Evolutionary conservation across 1,284 basidiomycete species (phyloP), one percentile per base, ranked within the genome.

Genomic region (Austroboletus niveus): DNA sequence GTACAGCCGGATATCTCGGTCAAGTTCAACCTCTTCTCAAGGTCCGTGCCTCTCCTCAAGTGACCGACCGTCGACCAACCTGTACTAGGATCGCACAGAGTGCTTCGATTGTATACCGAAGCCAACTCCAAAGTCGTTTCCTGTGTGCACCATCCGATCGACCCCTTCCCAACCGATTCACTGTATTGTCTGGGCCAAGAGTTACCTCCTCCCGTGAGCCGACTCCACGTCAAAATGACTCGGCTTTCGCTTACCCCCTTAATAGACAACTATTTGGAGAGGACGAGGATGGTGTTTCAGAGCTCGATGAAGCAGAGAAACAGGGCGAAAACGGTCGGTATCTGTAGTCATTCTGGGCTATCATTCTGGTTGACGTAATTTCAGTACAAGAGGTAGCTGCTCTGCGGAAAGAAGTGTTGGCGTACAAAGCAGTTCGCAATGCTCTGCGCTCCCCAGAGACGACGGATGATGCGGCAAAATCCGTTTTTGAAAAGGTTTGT

Each of bases 171-270:
- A 96, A 57, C 94, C 97, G 0, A 97, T 99, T 45, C 97, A 99
- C 66, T 99, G 95, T 66, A 98, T 99, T 51, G 96, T 98, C 0
- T 99, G 97, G 97, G 94, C 93, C 31, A 99, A 99, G 71, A 95
- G 85, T 60, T 99, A 98, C 74, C 84, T 99, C n/a, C 85, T 99
- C 60, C 85, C 87, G 94, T 94, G 60, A 68, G 87, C 73, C n/a
- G 17, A 31, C 14, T 20, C n/a, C 27, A 24, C 14, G 3, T 9
- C 14, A 3, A 17, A 4, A 11, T 29, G 4, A 6, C 17, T 8
- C 15, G 1, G n/a, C 3, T 30, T 32, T 35, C n/a, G 3, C 36
- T 47, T 17, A 49, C 45, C 36, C 30, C 9, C 10, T 30, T 41
- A 12, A 42, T 57, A 95, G 93, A n/a, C 94, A 98, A 72, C 71